phyloP scores from a whole-genome alignment of 2,329 filamentous ascomycete species.

The Fusarium torreyae region DNA sequence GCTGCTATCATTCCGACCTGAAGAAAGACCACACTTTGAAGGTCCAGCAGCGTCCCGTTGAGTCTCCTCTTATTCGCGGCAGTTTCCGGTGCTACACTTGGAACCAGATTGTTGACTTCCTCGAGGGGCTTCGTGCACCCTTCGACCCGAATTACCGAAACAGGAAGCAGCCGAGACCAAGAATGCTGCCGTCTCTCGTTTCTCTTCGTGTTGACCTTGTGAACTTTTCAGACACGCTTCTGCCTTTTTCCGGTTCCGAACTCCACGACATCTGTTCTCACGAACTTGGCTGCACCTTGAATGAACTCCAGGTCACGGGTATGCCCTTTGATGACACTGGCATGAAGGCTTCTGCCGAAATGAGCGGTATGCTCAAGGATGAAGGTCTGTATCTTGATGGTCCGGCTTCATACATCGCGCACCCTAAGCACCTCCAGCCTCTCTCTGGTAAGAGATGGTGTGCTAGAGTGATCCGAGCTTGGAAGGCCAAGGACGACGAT shows the following conservation, averaged over 20 bases:
- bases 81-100: constrained; percentile 70
- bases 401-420: constrained; percentile 60
- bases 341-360: constrained; percentile 62
- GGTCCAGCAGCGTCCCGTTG: constrained; percentile 61
- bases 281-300: constrained; percentile 67
- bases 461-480: constrained; percentile 63
- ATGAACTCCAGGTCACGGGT: constrained; percentile 68
- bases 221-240: constrained; percentile 65
- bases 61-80: constrained; percentile 63
- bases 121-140: constrained; percentile 66
- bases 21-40: constrained; percentile 60
- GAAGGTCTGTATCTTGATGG: constrained; percentile 67
- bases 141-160: constrained; percentile 60
- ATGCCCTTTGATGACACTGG: constrained; percentile 66
- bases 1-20: constrained; percentile 61
- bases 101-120: constrained; percentile 68
- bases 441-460: constrained; percentile 59
- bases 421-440: constrained; percentile 57
- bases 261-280: constrained; percentile 69
- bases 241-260: constrained; percentile 62
- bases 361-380: constrained; percentile 68
- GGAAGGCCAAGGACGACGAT: constrained; percentile 52
- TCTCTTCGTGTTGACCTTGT: constrained; percentile 68
- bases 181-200: constrained; percentile 64
- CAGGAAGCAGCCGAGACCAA: constrained; percentile 56